Evolutionary conservation across 148 eudicot genomes (phyloP).

Genomic region (Cornus florida): DNA sequence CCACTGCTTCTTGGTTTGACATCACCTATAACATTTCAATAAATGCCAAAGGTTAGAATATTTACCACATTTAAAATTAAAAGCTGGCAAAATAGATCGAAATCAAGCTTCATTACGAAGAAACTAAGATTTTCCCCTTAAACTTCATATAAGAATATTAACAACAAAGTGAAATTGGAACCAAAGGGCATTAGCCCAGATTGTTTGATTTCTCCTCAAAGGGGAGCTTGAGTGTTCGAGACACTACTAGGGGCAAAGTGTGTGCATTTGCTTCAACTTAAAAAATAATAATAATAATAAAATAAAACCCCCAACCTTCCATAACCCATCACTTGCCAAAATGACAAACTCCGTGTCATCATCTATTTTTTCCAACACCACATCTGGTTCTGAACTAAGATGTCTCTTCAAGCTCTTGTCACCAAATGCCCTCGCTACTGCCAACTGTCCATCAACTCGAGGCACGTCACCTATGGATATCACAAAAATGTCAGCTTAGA

Average conservation of each 20-base stretch:
- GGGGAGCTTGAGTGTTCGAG: too few relatives aligned
- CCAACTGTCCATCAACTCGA: constrained; percentile 92
- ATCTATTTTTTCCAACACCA: constrained; percentile 42
- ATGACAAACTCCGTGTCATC: constrained; percentile 60
- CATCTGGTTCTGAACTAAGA: constrained; percentile 85
- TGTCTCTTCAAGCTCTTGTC: constrained; percentile 92
- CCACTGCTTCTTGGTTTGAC: constrained; percentile 83
- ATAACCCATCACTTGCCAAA: constrained; percentile 90
- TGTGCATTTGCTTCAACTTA: too few relatives aligned
- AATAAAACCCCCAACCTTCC: constrained; percentile 56
- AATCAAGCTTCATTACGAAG: too few relatives aligned
- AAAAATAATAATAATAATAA: too few relatives aligned
- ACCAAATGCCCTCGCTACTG: constrained; percentile 94
- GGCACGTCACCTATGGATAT: constrained; percentile 71
- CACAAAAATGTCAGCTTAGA: not conserved
- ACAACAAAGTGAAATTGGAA: too few relatives aligned
- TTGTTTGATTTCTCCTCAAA: too few relatives aligned
- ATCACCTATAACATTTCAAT: constrained; percentile 53
- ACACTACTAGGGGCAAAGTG: too few relatives aligned
- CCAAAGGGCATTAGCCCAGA: too few relatives aligned
- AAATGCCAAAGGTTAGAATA: not conserved
- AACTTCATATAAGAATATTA: too few relatives aligned
- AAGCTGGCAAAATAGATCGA: too few relatives aligned
- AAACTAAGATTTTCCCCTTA: too few relatives aligned
- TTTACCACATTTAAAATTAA: not conserved